Evolutionary conservation across 768 basidiomycete species (phyloP).

Genomic region (Lentinula raphanica): DNA sequence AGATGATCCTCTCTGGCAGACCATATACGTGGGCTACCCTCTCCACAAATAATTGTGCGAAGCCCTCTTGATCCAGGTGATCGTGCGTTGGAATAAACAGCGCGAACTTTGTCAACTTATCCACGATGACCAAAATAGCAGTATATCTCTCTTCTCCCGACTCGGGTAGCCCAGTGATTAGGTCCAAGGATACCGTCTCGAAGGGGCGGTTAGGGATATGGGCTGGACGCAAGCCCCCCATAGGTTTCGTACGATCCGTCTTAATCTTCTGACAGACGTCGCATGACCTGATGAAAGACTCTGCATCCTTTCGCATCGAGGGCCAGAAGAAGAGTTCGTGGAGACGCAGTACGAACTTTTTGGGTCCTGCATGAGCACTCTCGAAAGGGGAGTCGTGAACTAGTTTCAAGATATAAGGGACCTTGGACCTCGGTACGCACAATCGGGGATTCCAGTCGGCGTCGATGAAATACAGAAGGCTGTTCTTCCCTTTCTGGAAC

Average conservation of each 20-base stretch:
- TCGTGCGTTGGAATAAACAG: slow-evolving; percentile 15
- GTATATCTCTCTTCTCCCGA: slow-evolving; percentile 13
- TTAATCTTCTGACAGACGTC: slow-evolving; percentile 20
- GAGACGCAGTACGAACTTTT: slow-evolving; percentile 11
- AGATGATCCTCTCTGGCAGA: slow-evolving; percentile 16
- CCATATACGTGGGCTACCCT: slow-evolving; percentile 17
- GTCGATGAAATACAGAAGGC: no score
- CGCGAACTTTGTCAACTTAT: no score
- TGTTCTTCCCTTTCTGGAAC: no score
- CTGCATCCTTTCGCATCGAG: slow-evolving; percentile 9
- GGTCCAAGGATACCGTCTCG: no score
- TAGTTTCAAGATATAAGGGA: slow-evolving; percentile 7
- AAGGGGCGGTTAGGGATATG: slow-evolving; percentile 19
- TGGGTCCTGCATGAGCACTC: no score
- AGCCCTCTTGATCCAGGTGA: slow-evolving; percentile 14
- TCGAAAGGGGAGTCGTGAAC: slow-evolving; percentile 17
- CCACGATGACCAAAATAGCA: slow-evolving; percentile 19
- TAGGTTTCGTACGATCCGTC: slow-evolving; percentile 7
- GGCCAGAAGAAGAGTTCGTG: slow-evolving; percentile 10
- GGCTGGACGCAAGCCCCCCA: slow-evolving; percentile 17
- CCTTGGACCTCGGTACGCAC: slow-evolving; percentile 12
- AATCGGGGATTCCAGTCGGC: no score
- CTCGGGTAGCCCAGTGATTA: slow-evolving; percentile 17
- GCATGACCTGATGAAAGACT: slow-evolving; percentile 12
- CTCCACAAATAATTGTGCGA: slow-evolving; percentile 19